A percentile compares a stretch with the other conserved stretches of the same genome.
phyloP scores from a whole-genome alignment of 2,329 filamentous ascomycete species.

The Aspergillus piperis region DNA sequence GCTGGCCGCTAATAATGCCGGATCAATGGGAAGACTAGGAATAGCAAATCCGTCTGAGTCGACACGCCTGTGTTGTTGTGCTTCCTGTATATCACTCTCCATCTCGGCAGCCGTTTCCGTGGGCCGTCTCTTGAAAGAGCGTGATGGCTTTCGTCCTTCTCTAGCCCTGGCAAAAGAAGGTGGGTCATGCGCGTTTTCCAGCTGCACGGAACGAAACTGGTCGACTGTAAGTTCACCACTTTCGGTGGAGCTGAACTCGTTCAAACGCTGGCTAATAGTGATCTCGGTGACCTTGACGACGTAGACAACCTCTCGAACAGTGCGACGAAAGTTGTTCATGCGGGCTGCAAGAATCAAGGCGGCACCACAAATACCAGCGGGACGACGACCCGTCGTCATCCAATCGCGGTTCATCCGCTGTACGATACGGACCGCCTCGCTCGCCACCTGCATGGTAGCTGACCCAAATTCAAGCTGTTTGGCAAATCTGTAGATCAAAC shows the following conservation, averaged over 20 bases:
- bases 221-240: constrained; percentile 83
- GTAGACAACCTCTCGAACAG: constrained; percentile 92
- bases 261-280: constrained; percentile 86
- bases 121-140: constrained; percentile 33
- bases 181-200: constrained; percentile 74
- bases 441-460: constrained; percentile 78
- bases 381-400: constrained; percentile 93
- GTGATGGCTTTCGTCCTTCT: constrained; percentile 60
- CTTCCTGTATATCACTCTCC: constrained; percentile 49
- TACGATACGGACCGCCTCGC: constrained; percentile 83
- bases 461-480: constrained; percentile 87
- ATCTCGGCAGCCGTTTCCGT: constrained; percentile 44
- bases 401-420: constrained; percentile 94
- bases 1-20: constrained; percentile 36
- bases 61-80: constrained; percentile 44
- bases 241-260: constrained; percentile 87
- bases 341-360: constrained; percentile 92
- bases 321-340: constrained; percentile 97
- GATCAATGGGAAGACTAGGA: constrained; percentile 53
- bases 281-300: constrained; percentile 94
- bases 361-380: constrained; percentile 90
- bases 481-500: constrained; percentile 88
- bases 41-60: constrained; percentile 72
- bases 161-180: constrained; percentile 68
- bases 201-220: constrained; percentile 64